Base-by-base conservation (phyloP, 2,329 filamentous ascomycete species). In the Aspergillus costaricaensis region DNA sequence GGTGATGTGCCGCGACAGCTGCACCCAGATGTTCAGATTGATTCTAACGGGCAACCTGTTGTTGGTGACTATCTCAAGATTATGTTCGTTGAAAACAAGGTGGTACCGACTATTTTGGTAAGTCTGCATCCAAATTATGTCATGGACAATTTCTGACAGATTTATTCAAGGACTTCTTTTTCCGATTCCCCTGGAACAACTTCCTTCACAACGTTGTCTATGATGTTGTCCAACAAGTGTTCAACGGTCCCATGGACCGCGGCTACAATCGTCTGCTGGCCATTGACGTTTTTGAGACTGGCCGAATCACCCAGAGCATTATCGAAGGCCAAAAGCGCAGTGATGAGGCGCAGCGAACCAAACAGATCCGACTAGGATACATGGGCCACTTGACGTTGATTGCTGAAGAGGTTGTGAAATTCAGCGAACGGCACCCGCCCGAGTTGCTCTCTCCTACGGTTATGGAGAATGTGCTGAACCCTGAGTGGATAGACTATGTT, bases 161-260 rank as follows among this genome's bases (percentile, higher is more conserved):
- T 14, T 38, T 54, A 27, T 61, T 65, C 44, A 56, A 96, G 92
- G 91, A 92, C 59, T 98, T 98, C 81, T 99, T 99, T 80, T 99
- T 99, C 81, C 88, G 90, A 61, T 99, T 98, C 72, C 94, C 95
- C 1, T 99, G 95, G 95, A 99, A 99, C 78, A 99, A 99, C 76
- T 99, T 99, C 73, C 84, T 99, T 48, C 95, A 99, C 79, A 99
- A 99, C 72, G 95, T 99, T 47, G 95, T 99, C 51, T 99, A 99
- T 74, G 95, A 99, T 75, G 93, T 99, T 71, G 91, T 99, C 47
- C 95, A 99, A 76, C 95, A 99, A 80, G 95, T 99, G 1, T 98
- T 99, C 77, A 99, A 99, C 73, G 95, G 95, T 8, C 92, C 92
- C 0, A 96, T 99, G 91, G 94, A 98, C 68, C 90, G 92, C 62